These are phyloP conservation scores for Pseudozyma thailandica DNA, from an alignment of 1,284 basidiomycete species.

Conservation along the genomic window DNA sequence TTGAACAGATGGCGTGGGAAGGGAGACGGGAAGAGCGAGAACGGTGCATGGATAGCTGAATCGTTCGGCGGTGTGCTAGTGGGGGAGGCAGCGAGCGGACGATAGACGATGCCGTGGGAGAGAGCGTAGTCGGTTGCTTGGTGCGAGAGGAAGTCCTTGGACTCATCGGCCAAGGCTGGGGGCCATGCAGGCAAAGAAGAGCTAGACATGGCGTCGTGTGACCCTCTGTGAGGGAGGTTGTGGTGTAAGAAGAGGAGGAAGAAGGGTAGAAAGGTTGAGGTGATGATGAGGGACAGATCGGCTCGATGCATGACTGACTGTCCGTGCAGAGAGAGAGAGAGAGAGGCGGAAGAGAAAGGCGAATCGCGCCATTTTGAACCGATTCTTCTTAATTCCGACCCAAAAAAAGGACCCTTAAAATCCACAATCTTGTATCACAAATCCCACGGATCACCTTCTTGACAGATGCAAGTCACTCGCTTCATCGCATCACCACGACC, in stretches of 20 bases:
- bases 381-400: background rate
- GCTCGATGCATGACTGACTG: background rate
- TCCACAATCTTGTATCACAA: too few relatives aligned
- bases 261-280: background rate
- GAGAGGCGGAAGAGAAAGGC: background rate
- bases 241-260: background rate
- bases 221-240: background rate
- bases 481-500: background rate
- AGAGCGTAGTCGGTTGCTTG: conserved; percentile 85
- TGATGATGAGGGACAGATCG: background rate
- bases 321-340: background rate
- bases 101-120: conserved; percentile 83
- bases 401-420: conserved; percentile 33
- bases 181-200: conserved; percentile 74
- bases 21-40: conserved; percentile 86
- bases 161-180: conserved; percentile 74
- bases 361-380: conserved; percentile 21
- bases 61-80: conserved; percentile 65
- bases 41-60: conserved; percentile 85
- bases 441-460: conserved; percentile 5
- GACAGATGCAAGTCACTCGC: background rate
- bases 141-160: conserved; percentile 74
- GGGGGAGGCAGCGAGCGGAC: conserved; percentile 73
- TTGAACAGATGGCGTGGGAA: conserved; percentile 81
- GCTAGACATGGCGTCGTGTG: conserved; percentile 10